Conservation (phyloP, 306 rosid species). For the Parietaria judaica region DNA sequence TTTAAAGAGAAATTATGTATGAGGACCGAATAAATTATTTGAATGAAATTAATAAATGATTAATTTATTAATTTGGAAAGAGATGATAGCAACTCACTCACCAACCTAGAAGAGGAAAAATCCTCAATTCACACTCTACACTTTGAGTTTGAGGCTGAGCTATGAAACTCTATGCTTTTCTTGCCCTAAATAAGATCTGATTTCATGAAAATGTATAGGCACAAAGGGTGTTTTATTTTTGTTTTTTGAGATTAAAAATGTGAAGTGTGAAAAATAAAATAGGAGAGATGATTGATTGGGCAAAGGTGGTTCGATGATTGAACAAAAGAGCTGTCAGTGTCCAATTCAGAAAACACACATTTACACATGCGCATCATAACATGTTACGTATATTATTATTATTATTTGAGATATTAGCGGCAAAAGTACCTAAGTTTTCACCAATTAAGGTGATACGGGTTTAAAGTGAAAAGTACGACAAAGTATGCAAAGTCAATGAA, state of each 20-base stretch:
- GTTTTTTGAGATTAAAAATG: too few species aligned
- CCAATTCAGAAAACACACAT: conserved; percentile 37
- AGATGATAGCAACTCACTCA: conserved; percentile 22
- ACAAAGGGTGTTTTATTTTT: too few species aligned
- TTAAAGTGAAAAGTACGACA: neutral
- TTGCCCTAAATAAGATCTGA: too few species aligned
- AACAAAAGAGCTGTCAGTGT: conserved; percentile 53
- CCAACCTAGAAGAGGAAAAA: conserved; percentile 32
- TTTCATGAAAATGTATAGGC: too few species aligned
- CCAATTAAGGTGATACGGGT: too few species aligned
- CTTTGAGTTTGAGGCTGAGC: too few species aligned
- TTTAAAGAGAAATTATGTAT: too few species aligned
- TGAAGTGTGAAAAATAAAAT: too few species aligned
- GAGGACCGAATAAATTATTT: too few species aligned
- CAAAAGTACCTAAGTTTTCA: neutral
- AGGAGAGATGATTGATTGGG: conserved; percentile 14
- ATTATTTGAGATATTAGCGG: conserved; percentile 1
- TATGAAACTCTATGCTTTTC: too few species aligned
- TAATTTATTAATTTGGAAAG: neutral
- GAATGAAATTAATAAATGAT: too few species aligned
- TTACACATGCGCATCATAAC: conserved; percentile 43
- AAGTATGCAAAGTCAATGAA: neutral
- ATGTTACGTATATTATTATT: conserved; percentile 7
- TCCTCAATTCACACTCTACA: neutral
- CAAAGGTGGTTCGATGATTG: conserved; percentile 38